Evolutionary conservation across 768 basidiomycete genomes (phyloP).

Genomic region (Leccinum ochraceum): DNA sequence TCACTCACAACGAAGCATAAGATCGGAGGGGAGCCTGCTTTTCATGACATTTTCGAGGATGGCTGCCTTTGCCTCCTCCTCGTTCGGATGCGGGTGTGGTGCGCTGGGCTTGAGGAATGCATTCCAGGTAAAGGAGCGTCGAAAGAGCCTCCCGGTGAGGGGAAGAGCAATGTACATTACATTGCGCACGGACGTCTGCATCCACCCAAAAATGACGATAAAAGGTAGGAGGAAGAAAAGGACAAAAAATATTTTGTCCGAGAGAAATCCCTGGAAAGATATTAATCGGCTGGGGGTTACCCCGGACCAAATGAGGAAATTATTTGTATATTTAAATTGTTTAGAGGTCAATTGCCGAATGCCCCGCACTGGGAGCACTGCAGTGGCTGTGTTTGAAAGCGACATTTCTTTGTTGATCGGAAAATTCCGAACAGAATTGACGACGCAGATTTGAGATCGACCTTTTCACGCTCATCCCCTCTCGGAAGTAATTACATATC

Average conservation of each 20-base stretch:
- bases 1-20: slow-evolving; percentile 86
- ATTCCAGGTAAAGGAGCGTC: slow-evolving; percentile 31
- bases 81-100: slow-evolving; percentile 30
- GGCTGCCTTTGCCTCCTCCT: slow-evolving; percentile 74
- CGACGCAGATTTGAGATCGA: slow-evolving; percentile 36
- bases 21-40: slow-evolving; percentile 83
- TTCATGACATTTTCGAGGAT: slow-evolving; percentile 86
- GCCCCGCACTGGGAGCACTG: slow-evolving; percentile 18
- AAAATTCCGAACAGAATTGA: slow-evolving; percentile 25
- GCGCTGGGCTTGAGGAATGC: slow-evolving; percentile 17
- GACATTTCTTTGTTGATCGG: slow-evolving; percentile 20
- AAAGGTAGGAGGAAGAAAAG: slow-evolving; percentile 19
- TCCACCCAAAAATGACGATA: slow-evolving; percentile 17
- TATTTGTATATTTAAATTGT: background rate
- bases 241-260: slow-evolving; percentile 22
- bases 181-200: slow-evolving; percentile 41
- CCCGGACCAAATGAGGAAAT: slow-evolving; percentile 16
- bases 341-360: slow-evolving; percentile 3
- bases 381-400: background rate
- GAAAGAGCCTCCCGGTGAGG: background rate
- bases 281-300: slow-evolving; percentile 20
- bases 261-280: slow-evolving; percentile 1
- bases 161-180: slow-evolving; percentile 32
- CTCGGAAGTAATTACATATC: slow-evolving; percentile 55
- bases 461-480: slow-evolving; percentile 43